A percentile compares a stretch with the other conserved stretches of the same genome.
phyloP scores from a whole-genome alignment of 305 asterid genomes.

The Fraxinus velutina region DNA sequence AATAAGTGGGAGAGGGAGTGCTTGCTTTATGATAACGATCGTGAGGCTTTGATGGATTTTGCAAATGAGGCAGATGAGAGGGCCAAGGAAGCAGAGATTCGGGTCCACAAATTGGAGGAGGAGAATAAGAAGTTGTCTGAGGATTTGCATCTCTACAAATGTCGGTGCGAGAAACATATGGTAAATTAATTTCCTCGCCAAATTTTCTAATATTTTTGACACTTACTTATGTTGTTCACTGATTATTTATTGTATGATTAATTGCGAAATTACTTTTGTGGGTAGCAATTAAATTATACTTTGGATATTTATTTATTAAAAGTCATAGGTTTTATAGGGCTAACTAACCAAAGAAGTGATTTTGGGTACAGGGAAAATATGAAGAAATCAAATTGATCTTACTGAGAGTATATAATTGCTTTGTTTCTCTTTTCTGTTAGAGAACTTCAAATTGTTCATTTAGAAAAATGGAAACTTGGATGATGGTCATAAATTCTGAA shows the following conservation, averaged over 20 bases:
- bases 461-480: not conserved
- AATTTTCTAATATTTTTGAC: not conserved
- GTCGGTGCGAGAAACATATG: slow-evolving; percentile 34
- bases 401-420: not conserved
- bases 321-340: not conserved
- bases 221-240: not conserved
- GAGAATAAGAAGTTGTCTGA: slow-evolving; percentile 35
- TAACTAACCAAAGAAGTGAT: not conserved
- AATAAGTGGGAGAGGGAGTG: slow-evolving; percentile 92
- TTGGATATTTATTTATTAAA: not conserved
- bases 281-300: not conserved
- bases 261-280: not conserved
- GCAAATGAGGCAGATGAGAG: slow-evolving; percentile 30
- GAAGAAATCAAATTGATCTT: not conserved
- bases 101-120: not conserved
- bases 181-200: slow-evolving; percentile 33
- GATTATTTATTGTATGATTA: not conserved
- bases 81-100: not conserved
- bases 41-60: slow-evolving; percentile 92
- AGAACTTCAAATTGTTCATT: not conserved
- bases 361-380: not conserved
- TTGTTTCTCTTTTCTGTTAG: not conserved
- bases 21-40: slow-evolving; percentile 72
- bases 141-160: slow-evolving; percentile 47
- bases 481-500: not conserved